Conservation (phyloP, 1,139 yeast species). For the Magnusiomyces paraingens region DNA sequence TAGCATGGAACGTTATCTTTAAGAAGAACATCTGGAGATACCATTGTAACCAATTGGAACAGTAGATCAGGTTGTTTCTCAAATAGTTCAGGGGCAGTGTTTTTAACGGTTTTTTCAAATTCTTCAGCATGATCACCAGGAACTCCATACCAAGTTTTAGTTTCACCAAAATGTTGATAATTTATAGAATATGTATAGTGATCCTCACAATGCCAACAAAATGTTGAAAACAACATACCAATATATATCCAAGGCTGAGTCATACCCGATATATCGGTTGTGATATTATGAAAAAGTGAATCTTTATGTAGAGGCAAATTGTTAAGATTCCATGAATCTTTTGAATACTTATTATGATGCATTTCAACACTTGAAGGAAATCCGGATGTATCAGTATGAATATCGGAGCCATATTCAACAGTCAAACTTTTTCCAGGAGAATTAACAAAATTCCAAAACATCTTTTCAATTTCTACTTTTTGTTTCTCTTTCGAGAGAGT, state of each 20-base stretch:
- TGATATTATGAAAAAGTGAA: conserved; percentile 43
- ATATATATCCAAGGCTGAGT: conserved; percentile 46
- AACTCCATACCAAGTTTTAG: conserved; percentile 73
- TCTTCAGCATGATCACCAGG: conserved; percentile 60
- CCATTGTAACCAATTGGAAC: conserved; percentile 76
- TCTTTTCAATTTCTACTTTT: conserved; percentile 27
- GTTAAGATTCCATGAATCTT: conserved; percentile 65
- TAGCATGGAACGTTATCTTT: conserved; percentile 53
- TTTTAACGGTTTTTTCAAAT: conserved; percentile 47
- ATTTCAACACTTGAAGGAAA: conserved; percentile 39
- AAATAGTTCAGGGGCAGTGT: conserved; percentile 72
- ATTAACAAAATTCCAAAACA: conserved; percentile 37
- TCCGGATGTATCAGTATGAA: conserved; percentile 44
- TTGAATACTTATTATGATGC: conserved; percentile 30
- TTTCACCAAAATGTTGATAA: conserved; percentile 64
- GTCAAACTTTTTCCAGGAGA: conserved; percentile 37
- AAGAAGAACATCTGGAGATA: conserved; percentile 57
- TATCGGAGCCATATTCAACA: conserved; percentile 46
- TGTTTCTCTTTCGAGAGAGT: conserved; percentile 17
- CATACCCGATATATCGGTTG: conserved; percentile 41
- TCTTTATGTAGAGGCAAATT: conserved; percentile 54
- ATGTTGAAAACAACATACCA: conserved; percentile 64
- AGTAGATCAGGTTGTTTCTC: conserved; percentile 80
- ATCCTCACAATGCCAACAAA: conserved; percentile 73
- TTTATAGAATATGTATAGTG: conserved; percentile 63